Evolutionary conservation across 148 eudicot species (phyloP), one percentile per base, ranked within the genome.

Genomic region (Polygonum maritimum): DNA sequence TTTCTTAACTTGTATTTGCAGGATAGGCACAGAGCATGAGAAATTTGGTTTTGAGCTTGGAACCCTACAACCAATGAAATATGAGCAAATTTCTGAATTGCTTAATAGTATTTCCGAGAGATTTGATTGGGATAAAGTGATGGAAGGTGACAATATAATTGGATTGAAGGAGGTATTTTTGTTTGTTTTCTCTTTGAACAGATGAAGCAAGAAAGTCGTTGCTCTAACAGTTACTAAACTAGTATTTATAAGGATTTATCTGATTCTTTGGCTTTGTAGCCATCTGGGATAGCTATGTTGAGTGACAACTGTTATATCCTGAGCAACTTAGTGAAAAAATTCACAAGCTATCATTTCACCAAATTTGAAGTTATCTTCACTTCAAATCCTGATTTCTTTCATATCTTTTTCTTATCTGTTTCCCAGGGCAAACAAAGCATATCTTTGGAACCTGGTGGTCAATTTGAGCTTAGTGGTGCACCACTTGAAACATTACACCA

Each of bases 1-100:
- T 33, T 21, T 13, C 6, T 21, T 31, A n/a, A 9, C 41, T 18
- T 36, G 22, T 76, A 79, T 60, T 73, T 80, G 48, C 99, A 95
- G 99, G 83, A 91, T 96, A 84, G 99, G 99, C 60, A 96, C 98
- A 75, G 99, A 96, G 81, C 99, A 96, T 80, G 99, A 96, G 76
- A 96, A 96, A 82, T 92, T 96, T 83, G 99, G 99, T 71, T 96
- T 96, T 81, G 99, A 96, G 82, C 62, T 87, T 76, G 85, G 54
- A 72, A 89, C 98, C 51, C 84, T 96, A 79, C 86, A 83, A 49
- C 99, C 99, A 38, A 87, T 96, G 90, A 92, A 86, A 69, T 89
- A 96, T 74, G 91, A 89, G 75, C 99, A 96, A 80, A 96, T 92
- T 73, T 86, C 98, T 71, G 90, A 96, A 85, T 81, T 96, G 84